Base-by-base conservation (phyloP, 768 basidiomycete species). In the Leccinum variicolor region DNA sequence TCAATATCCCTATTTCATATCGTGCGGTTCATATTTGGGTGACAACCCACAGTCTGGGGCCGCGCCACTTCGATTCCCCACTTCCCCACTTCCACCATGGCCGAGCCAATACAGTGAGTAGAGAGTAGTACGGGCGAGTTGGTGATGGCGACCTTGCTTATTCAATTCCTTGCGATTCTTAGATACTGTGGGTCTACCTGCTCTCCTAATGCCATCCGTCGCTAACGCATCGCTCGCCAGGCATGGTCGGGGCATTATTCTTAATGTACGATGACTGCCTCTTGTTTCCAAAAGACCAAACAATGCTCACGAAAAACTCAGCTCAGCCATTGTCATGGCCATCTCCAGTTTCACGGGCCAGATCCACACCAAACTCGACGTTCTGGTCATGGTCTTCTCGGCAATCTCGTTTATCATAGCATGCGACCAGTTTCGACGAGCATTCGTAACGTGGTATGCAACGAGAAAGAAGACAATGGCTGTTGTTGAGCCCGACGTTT, bases 361-460 rank as follows among this genome's bases (percentile, higher is more conserved):
- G 8, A 52, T 51, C 45, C 64, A 57, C 39, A 69, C 56, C 60
- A 62, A 57, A 19, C 23, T 67, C 34, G 59, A 67, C 28, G 1
- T 57, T 6, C 17, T 69, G 13, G 7, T 62, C 17, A 15, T 69
- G 31, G 28, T 64, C 29, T 59, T 58, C 55, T 54, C 64, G 5
- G 60, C 23, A 5, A 53, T 66, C 45, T 52, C 62, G 5, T 50
- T 64, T 47, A 23, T 59, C 52, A 52, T 69, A 4, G 55, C 67
- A 9, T 64, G 59, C 6, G 62, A 66, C 48, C 64, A 69, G 50
- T 64, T 69, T 33, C 34, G 56, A 50, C 64, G 64, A 34, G 67
- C 60, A 7, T 57, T 68, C 45, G 1, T 64, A 21, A 26, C 36
- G 21, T 69, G 66, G 66, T 13, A 51, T 29, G 54, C 50, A 21